Conservation (phyloP, 352 stramenopile genomes). For the Elongisporangium undulatum region DNA sequence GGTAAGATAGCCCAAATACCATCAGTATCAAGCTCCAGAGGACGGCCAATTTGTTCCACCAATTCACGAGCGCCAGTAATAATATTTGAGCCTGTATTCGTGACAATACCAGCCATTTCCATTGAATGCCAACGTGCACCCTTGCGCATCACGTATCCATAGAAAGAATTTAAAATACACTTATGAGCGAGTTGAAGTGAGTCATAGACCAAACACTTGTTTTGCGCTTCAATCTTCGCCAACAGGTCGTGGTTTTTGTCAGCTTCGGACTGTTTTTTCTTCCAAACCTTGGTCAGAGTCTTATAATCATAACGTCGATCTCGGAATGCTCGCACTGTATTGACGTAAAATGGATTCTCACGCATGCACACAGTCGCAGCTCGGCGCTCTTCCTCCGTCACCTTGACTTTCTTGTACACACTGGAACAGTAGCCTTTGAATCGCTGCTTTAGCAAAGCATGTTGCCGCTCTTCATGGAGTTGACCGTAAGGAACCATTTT, state of each 20-base stretch:
- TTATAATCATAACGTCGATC: constrained; percentile 99
- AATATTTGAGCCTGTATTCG: constrained; percentile 97
- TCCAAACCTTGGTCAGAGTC: constrained; percentile 96
- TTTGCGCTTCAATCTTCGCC: constrained; percentile 84
- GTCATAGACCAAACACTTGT: constrained; percentile 94
- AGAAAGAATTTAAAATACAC: constrained; percentile 99
- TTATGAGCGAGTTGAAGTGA: constrained; percentile 99
- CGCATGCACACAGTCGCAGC: constrained; percentile 98
- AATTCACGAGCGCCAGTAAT: constrained; percentile 95
- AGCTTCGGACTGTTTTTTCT: constrained; percentile 68
- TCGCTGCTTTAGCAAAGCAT: constrained; percentile 66
- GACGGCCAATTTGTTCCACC: constrained; percentile 94
- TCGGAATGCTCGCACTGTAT: constrained; percentile 98
- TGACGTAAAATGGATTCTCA: constrained; percentile 99
- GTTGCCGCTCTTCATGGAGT: constrained; percentile 50
- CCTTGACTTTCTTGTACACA: constrained; percentile 96
- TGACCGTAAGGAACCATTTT: constrained; percentile 56
- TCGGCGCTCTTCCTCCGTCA: constrained; percentile 94
- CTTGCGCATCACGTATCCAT: constrained; percentile 99
- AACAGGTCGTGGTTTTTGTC: constrained; percentile 82
- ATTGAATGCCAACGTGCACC: constrained; percentile 98
- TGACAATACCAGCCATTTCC: constrained; percentile 99
- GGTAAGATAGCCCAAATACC: constrained; percentile 99
- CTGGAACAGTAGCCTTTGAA: constrained; percentile 96
- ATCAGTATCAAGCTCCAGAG: constrained; percentile 99